Percentiles rank a stretch among this genome's conserved stretches.
phyloP scores from a whole-genome alignment of 2,329 filamentous ascomycete species.

The Conoideocrella luteorostrata region DNA sequence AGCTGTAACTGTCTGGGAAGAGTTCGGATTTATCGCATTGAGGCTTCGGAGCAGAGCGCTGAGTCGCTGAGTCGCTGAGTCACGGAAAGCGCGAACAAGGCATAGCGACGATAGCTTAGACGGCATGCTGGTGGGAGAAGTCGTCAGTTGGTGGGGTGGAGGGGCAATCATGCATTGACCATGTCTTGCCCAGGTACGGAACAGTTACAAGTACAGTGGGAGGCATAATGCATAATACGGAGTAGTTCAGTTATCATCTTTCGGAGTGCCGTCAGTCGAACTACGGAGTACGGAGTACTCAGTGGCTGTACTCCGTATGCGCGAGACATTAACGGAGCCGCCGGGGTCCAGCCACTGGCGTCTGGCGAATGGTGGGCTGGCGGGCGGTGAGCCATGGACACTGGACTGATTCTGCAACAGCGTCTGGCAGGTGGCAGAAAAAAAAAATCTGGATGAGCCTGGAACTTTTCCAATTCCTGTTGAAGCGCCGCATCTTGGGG shows the following conservation, averaged over 20 bases:
- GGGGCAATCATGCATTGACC: slow-evolving; percentile 27
- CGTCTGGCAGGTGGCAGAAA: slow-evolving; percentile 12
- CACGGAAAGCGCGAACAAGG: too few species aligned
- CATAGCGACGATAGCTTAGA: background rate
- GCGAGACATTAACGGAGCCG: too few species aligned
- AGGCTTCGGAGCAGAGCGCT: background rate
- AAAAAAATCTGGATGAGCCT: slow-evolving; percentile 26
- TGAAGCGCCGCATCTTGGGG: background rate
- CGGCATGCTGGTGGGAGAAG: background rate
- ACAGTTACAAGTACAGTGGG: too few species aligned
- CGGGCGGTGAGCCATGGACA: slow-evolving; percentile 2
- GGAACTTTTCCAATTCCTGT: slow-evolving; percentile 21
- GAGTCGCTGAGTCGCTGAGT: slow-evolving; percentile 1
- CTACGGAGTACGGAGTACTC: too few species aligned
- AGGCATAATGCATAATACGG: too few species aligned
- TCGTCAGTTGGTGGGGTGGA: slow-evolving; percentile 20
- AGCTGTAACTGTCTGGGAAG: background rate
- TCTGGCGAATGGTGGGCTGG: background rate
- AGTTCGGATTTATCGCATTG: slow-evolving; percentile 1
- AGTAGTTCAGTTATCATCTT: too few species aligned
- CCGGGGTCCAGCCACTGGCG: too few species aligned
- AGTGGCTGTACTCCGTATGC: too few species aligned
- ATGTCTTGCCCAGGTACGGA: too few species aligned
- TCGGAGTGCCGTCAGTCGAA: too few species aligned
- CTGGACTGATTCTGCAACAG: slow-evolving; percentile 4